Evolutionary conservation across 129 eudicot genomes (phyloP).

Genomic region (Solidago caesia): DNA sequence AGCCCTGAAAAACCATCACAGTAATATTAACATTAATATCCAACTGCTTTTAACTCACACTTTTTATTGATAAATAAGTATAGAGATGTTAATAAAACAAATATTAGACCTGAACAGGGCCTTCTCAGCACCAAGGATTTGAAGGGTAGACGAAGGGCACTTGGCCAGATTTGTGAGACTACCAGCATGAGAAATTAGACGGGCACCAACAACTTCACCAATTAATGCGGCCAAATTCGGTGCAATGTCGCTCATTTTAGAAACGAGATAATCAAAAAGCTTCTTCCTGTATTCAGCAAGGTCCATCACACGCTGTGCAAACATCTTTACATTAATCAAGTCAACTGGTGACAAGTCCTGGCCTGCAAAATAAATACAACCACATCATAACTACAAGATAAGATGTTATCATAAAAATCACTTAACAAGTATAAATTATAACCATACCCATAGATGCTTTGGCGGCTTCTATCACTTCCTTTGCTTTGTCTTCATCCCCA

Average conservation of each 20-base stretch:
- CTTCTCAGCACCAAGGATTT: slow-evolving; percentile 96
- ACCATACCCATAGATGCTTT: slow-evolving; percentile 94
- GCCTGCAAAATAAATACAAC: slow-evolving; percentile 44
- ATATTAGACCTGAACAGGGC: slow-evolving; percentile 78
- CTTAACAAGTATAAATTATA: background rate
- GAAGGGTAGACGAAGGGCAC: slow-evolving; percentile 96
- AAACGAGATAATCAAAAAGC: slow-evolving; percentile 79
- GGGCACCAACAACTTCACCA: slow-evolving; percentile 96
- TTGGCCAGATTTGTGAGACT: slow-evolving; percentile 93
- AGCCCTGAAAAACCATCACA: slow-evolving; percentile 56
- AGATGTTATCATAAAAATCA: background rate
- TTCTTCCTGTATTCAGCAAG: slow-evolving; percentile 94
- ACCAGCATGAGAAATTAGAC: slow-evolving; percentile 94
- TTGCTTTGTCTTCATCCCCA: slow-evolving; percentile 96
- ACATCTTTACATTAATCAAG: slow-evolving; percentile 80
- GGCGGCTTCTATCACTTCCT: slow-evolving; percentile 90
- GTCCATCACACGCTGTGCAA: slow-evolving; percentile 94
- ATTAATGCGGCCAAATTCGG: slow-evolving; percentile 92
- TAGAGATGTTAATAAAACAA: background rate
- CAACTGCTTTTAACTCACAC: background rate
- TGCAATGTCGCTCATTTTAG: slow-evolving; percentile 92
- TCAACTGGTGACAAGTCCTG: slow-evolving; percentile 91
- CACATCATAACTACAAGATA: slow-evolving; percentile 10
- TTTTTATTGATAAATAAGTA: background rate
- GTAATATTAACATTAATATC: background rate